Conservation (phyloP, 148 eudicot species). For the Vaccinium corymbosum region DNA sequence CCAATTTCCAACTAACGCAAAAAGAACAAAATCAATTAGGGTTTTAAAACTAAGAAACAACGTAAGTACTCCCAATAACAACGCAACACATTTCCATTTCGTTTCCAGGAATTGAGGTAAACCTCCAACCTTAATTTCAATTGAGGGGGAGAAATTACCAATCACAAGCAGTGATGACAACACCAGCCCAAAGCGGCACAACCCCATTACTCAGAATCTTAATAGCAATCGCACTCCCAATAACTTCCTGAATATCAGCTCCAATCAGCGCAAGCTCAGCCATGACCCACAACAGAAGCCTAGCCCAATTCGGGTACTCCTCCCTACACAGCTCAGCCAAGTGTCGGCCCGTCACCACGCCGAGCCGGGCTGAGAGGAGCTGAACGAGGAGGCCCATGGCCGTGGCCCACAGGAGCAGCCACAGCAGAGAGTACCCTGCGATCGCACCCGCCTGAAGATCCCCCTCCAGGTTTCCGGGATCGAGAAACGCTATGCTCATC, state of each 20-base stretch:
- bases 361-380: constrained; percentile 79
- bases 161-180: constrained; percentile 83
- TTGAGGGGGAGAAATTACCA: constrained; percentile 42
- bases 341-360: constrained; percentile 91
- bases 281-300: constrained; percentile 76
- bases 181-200: constrained; percentile 97
- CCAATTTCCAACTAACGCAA: background rate
- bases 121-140: background rate
- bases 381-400: constrained; percentile 90
- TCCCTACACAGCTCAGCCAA: constrained; percentile 88
- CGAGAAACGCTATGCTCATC: constrained; percentile 93
- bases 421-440: constrained; percentile 82
- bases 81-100: background rate
- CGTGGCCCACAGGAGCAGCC: constrained; percentile 96
- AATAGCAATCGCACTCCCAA: constrained; percentile 97
- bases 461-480: constrained; percentile 94
- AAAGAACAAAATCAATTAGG: background rate
- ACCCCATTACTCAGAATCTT: constrained; percentile 70
- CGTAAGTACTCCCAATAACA: background rate
- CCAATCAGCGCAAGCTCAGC: constrained; percentile 89
- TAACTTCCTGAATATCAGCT: constrained; percentile 93
- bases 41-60: background rate
- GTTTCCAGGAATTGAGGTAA: background rate
- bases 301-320: constrained; percentile 93
- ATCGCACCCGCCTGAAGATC: constrained; percentile 93